A percentile compares a stretch with the other conserved stretches of the same genome.
Conservation (phyloP, 225 moss, liverwort and hornwort species). For the Sphagnum tenellum region DNA sequence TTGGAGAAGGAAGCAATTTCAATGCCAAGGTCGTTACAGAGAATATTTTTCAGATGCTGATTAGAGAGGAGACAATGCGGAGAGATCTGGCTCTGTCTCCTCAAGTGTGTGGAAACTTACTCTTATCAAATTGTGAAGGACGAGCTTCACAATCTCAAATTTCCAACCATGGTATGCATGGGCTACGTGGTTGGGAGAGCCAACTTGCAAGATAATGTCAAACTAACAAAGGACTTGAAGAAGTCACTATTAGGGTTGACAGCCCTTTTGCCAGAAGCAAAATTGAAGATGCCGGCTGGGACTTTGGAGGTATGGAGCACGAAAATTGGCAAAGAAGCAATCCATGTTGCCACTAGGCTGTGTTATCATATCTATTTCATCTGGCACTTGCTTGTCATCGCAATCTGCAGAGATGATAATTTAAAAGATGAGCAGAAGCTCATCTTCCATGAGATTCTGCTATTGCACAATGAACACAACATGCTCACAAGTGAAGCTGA, state of each 20-base stretch:
- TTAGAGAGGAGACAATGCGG: conserved; percentile 23
- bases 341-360: conserved; percentile 32
- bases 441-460: conserved; percentile 24
- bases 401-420: conserved; percentile 17
- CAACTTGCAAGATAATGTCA: conserved; percentile 10
- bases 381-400: conserved; percentile 25
- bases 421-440: background rate
- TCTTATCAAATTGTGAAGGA: conserved; percentile 17
- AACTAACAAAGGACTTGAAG: conserved; percentile 19
- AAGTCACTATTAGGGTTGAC: conserved; percentile 5
- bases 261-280: conserved; percentile 14
- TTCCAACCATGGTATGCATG: conserved; percentile 14
- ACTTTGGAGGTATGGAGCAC: conserved; percentile 8
- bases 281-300: background rate
- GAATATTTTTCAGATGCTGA: too few species aligned
- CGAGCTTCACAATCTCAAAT: conserved; percentile 10
- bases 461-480: conserved; percentile 17
- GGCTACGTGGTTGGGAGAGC: conserved; percentile 23
- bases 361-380: conserved; percentile 29
- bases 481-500: conserved; percentile 8
- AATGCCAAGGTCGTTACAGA: conserved; percentile 19
- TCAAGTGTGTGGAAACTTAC: conserved; percentile 25
- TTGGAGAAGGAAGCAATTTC: conserved; percentile 17
- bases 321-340: conserved; percentile 14
- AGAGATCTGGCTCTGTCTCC: conserved; percentile 28